Conservation (phyloP, 2,329 filamentous ascomycete genomes). For the Rhynchosporium graminicola region DNA sequence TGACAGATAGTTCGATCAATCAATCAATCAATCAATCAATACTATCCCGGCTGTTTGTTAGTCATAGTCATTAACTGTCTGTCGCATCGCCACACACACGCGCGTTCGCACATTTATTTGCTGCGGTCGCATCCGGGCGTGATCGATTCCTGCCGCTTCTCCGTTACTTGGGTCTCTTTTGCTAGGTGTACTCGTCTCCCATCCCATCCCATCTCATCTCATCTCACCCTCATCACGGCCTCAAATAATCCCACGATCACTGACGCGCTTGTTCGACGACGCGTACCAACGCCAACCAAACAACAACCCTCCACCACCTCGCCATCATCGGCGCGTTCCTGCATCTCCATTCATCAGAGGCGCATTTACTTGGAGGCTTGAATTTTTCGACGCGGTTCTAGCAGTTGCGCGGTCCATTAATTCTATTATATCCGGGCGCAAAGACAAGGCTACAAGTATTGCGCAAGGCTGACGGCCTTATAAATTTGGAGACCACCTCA, state of each 20-base stretch:
- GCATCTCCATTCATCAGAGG: no score
- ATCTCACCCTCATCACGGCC: background rate
- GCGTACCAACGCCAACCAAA: constrained; percentile 14
- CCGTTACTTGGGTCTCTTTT: constrained; percentile 32
- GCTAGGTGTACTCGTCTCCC: constrained; percentile 28
- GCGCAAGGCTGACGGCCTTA: constrained; percentile 26
- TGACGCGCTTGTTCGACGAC: constrained; percentile 22
- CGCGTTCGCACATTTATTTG: constrained; percentile 12
- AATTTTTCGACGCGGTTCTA: constrained; percentile 22
- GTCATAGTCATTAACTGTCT: background rate
- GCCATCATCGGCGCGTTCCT: constrained; percentile 13
- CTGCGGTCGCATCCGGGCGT: constrained; percentile 4
- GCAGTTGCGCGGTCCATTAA: constrained; percentile 19
- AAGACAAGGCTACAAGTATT: constrained; percentile 24
- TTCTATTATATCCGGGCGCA: constrained; percentile 12
- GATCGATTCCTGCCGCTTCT: background rate
- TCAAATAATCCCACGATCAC: constrained; percentile 13
- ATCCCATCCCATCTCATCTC: background rate
- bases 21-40: background rate
- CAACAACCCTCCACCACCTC: constrained; percentile 9
- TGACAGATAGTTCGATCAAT: background rate
- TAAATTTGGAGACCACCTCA: constrained; percentile 6
- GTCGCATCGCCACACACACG: background rate
- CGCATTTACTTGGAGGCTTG: background rate
- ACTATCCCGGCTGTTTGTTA: constrained; percentile 1